Evolutionary conservation across 768 basidiomycete genomes (phyloP).

Genomic region (Tulasnella sp.): DNA sequence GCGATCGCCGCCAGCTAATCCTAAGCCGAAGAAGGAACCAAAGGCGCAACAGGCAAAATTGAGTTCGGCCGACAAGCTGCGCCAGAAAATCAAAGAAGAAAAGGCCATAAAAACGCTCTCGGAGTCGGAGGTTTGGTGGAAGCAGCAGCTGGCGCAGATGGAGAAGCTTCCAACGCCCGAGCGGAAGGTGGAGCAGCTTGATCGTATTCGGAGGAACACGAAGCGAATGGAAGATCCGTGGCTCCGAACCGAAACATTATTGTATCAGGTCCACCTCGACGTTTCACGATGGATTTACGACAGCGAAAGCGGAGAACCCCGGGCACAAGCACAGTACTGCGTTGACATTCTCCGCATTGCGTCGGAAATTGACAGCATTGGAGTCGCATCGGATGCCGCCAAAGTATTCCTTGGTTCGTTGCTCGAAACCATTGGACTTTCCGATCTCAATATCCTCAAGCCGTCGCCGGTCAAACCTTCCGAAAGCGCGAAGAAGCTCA

Average conservation of each 20-base stretch:
- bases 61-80: constrained; percentile 43
- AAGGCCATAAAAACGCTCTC: constrained; percentile 43
- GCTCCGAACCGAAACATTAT: constrained; percentile 49
- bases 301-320: constrained; percentile 37
- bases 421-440: constrained; percentile 49
- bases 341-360: constrained; percentile 50
- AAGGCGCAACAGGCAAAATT: constrained; percentile 16
- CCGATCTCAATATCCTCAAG: constrained; percentile 36
- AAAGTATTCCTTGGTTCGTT: constrained; percentile 28
- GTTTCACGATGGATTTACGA: constrained; percentile 53
- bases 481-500: background rate
- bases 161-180: constrained; percentile 34
- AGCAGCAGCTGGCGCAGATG: constrained; percentile 44
- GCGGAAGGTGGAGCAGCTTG: constrained; percentile 38
- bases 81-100: constrained; percentile 45
- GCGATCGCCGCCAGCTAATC: background rate
- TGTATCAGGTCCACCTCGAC: constrained; percentile 53
- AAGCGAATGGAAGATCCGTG: constrained; percentile 42
- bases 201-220: constrained; percentile 42
- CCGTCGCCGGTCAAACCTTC: background rate
- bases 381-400: constrained; percentile 36
- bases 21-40: background rate
- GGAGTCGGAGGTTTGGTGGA: constrained; percentile 51
- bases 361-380: constrained; percentile 37
- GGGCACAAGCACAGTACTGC: constrained; percentile 45